Evolutionary conservation across 306 rosid species (phyloP).

Genomic region (Rosa chinensis): DNA sequence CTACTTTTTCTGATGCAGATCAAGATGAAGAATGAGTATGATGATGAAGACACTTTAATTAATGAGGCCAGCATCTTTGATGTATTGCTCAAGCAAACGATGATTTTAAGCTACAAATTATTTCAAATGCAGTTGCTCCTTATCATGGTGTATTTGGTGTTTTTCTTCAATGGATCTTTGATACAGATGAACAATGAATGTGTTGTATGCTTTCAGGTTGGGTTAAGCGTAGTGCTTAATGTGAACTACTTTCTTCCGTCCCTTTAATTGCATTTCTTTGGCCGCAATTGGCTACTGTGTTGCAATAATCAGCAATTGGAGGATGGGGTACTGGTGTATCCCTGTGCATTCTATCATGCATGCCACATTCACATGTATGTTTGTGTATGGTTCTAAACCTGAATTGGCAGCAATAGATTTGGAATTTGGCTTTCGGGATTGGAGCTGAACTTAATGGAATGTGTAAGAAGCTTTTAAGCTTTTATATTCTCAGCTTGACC

Average conservation of each 20-base stretch:
- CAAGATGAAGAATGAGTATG: constrained; percentile 32
- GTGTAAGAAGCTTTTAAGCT: too few species aligned
- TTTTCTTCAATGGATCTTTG: constrained; percentile 10
- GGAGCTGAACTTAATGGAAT: too few species aligned
- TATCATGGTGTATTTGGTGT: constrained; percentile 16
- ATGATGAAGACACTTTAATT: constrained; percentile 31
- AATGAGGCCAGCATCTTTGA: constrained; percentile 27
- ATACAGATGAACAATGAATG: background rate
- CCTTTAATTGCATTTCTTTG: background rate
- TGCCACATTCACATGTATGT: background rate
- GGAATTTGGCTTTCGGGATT: background rate
- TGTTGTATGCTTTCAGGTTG: constrained; percentile 5
- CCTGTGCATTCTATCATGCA: background rate
- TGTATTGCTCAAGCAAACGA: constrained; percentile 20
- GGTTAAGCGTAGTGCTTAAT: constrained; percentile 17
- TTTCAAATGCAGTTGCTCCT: constrained; percentile 14
- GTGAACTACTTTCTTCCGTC: background rate
- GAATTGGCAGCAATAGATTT: too few species aligned
- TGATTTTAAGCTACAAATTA: constrained; percentile 3
- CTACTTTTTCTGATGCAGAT: constrained; percentile 32
- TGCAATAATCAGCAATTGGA: background rate
- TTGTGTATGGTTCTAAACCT: too few species aligned
- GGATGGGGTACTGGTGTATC: background rate
- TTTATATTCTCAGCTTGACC: too few species aligned
- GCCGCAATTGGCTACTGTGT: background rate